Evolutionary conservation across 305 asterid genomes (phyloP), one percentile per base, ranked within the genome.

Genomic region (Fraxinus greggii): DNA sequence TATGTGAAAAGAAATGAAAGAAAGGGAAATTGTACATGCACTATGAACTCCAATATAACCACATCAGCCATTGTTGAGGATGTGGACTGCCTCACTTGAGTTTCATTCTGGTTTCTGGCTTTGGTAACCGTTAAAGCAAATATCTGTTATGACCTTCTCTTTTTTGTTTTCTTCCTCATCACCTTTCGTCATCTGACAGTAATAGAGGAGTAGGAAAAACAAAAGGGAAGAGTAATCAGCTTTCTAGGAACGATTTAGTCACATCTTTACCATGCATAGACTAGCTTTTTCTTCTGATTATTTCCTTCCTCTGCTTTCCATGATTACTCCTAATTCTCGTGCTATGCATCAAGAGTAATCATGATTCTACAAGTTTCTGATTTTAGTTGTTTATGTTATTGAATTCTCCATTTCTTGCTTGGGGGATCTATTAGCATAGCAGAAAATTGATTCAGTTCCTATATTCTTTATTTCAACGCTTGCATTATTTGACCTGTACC

Each of bases 401-500:
- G 65, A 63, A 63, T 24, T 12, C 72, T 63, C 72, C 31, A 29
- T 67, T 28, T 67, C 38, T 29, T 67, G 7, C 23, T 67, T 67
- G 15, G 21, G 23, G 28, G 36, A 28, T 8, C 35, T 67, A 28
- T 67, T 28, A 67, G 75, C 23, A 29, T 28, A 26, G 75, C 38
- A 26, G 38, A 13, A 12, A 67, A 28, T 4, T 28, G 36, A 26
- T 28, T 65, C 35, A 28, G 1, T 28, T 48, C 79, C 21, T 63
- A 10, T 70, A 38, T 38, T 72, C 72, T 51, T 80, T 35, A 59
- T 78, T 21, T 79, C 72, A 35, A 75, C 79, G 21, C 73, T 75
- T 85, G 48, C 80, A 73, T 83, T 73, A 75, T 79, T 77, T 82
- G 79, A 87, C 45, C 33, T 80, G 73, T 81, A 79, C 82, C 28